Conservation (phyloP, 768 basidiomycete genomes). For the Boletus barrowsii region DNA sequence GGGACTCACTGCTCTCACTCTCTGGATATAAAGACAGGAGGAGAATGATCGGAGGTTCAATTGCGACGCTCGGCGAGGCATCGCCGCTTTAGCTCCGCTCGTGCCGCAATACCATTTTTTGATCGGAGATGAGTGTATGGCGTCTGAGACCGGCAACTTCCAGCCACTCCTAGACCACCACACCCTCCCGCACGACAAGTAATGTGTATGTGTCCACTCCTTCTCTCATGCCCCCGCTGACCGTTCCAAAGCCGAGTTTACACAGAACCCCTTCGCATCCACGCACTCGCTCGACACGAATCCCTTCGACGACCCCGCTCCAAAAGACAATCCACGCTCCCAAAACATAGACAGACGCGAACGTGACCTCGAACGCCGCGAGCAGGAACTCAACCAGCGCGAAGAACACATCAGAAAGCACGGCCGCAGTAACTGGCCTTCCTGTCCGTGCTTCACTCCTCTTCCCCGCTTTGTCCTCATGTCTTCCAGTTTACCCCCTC, state of each 20-base stretch:
- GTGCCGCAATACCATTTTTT: too few species aligned
- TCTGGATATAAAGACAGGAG: too few species aligned
- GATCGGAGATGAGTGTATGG: too few species aligned
- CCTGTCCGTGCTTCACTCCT: conserved; percentile 51
- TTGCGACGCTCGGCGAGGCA: too few species aligned
- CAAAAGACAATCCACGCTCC: conserved; percentile 41
- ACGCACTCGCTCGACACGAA: conserved; percentile 83
- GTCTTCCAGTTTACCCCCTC: conserved; percentile 76
- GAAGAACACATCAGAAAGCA: conserved; percentile 67
- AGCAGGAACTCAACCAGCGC: conserved; percentile 67
- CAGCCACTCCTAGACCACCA: neutral
- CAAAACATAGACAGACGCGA: conserved; percentile 78
- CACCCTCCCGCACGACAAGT: neutral
- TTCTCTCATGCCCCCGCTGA: neutral
- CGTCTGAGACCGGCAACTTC: neutral
- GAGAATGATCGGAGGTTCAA: too few species aligned
- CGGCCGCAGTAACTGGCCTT: conserved; percentile 93
- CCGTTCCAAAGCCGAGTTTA: conserved; percentile 27
- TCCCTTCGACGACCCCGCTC: conserved; percentile 84
- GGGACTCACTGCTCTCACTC: neutral
- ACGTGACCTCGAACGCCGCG: conserved; percentile 75
- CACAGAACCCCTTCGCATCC: conserved; percentile 82
- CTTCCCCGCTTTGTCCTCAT: conserved; percentile 16
- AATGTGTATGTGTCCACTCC: conserved; percentile 22
- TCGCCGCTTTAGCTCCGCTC: too few species aligned